Base-by-base conservation (phyloP, 2,329 filamentous ascomycete genomes). In the Dothistroma pini region DNA sequence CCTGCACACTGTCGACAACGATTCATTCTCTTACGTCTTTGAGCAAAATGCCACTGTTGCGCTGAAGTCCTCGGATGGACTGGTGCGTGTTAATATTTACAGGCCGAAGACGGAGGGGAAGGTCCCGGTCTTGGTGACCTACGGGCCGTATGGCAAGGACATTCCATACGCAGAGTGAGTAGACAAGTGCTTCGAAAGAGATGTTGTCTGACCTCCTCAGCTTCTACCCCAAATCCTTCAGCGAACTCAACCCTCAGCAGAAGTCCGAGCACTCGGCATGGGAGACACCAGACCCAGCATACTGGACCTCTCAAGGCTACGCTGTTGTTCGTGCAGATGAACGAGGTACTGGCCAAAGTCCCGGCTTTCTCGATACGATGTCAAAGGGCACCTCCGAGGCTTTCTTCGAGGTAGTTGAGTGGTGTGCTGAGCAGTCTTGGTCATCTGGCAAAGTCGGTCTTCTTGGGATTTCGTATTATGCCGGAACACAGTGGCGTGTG, bases 91-190 rank as follows among this genome's bases (percentile, higher is more conserved):
- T 35, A 74, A 74, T 62, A 70, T 75, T 16, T 75, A 72, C 59
- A 67, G 72, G 11, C 73, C 72, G 16, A 74, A 73, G 60, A 69
- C 68, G 4, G 62, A 66, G 2, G 66, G 68, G 48, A 76, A 72
- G 63, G 79, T 79, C 22, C 88, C 88, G 0, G 87, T 89, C 0
- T 72, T 90, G 9, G 83, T 88, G 1, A 90, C 87, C 0, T 90
- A 90, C 65, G 88, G 88, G 0, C 88, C 88, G 0, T 90, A 90
- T 64, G 88, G 88, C 51, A 90, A 91, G 67, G 87, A 90, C 66
- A 88, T 89, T 38, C 83, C 80, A 21, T 90, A 90, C 70, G 76
- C 79, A 60, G 76, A 80, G 77, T 80, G 67, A 66, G 74, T 56
- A 57, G 63, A 21, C 9, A 3, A 44, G 12, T n/a, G 16, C 14